A percentile compares a stretch with the other conserved stretches of the same genome.
These are phyloP conservation scores for Aspergillus incahuasiensis DNA, from an alignment of 495 filamentous ascomycete genomes.

Conservation along the genomic window DNA sequence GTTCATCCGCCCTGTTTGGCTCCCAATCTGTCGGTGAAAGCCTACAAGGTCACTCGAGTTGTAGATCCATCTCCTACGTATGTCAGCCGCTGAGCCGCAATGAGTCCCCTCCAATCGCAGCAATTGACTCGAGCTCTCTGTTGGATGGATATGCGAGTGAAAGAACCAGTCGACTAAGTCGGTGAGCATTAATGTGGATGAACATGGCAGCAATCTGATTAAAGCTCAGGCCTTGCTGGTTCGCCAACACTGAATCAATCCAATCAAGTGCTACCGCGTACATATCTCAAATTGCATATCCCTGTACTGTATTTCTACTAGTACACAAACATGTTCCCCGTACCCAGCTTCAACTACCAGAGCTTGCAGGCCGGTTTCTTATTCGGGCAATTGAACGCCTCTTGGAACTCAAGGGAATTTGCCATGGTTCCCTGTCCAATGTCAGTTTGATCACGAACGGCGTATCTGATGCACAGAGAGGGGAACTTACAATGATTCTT, in stretches of 20 bases:
- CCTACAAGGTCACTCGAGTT: not conserved
- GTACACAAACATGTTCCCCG: not conserved
- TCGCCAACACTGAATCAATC: too few relatives aligned
- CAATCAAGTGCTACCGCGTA: not conserved
- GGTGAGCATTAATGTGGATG: too few relatives aligned
- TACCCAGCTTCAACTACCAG: constrained; percentile 42
- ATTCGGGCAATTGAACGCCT: constrained; percentile 59
- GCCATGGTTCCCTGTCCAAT: constrained; percentile 51
- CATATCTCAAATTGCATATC: not conserved
- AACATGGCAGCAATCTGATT: too few relatives aligned
- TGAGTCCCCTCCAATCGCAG: not conserved
- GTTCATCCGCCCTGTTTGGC: not conserved
- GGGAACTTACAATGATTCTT: constrained; percentile 51
- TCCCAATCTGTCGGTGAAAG: not conserved
- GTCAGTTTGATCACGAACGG: constrained; percentile 12
- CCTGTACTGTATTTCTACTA: not conserved
- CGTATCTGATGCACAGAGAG: not conserved
- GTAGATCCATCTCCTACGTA: not conserved
- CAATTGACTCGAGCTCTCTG: not conserved
- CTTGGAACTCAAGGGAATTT: constrained; percentile 63
- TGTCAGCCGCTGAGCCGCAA: not conserved
- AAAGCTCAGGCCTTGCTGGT: too few relatives aligned
- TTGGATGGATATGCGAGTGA: not conserved
- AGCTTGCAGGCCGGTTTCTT: constrained; percentile 67
- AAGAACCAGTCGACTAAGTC: not conserved